Evolutionary conservation across 2,329 filamentous ascomycete genomes (phyloP), one percentile per base, ranked within the genome.

Genomic region (Balansia obtecta): DNA sequence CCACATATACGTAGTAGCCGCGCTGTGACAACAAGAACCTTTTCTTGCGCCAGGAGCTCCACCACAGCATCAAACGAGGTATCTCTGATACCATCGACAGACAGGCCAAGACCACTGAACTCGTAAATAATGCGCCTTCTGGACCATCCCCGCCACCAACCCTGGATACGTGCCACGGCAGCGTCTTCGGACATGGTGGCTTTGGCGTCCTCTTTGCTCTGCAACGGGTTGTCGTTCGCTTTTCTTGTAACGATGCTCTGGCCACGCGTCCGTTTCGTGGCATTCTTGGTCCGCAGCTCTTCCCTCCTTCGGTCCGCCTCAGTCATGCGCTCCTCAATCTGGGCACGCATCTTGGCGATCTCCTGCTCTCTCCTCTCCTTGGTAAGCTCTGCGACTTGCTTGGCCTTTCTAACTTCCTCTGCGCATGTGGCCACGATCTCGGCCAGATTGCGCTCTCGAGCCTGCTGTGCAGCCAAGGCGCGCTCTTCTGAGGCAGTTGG

Each of bases 391-490:
- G 86, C 86, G n/a, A 90, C 76, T 47, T 85, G 83, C 71, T 91
- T 91, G 48, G 86, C 86, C 55, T 86, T 77, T 62, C 85, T 82
- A 15, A 93, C 87, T 63, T 93, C 87, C 65, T 89, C 86, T 18
- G 87, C 87, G 61, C 87, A 91, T 53, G 80, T 77, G 46, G 86
- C 85, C 4, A 87, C 85, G 42, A 91, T 89, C 63, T 90, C 86
- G 9, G 85, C 86, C 16, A 93, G 68, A 58, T 90, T 88, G 58
- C 85, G 85, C 68, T 91, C 85, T 52, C 88, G 77, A 1, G 86
- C 84, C 56, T 88, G 78, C 54, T 88, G 82, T 5, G 86, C 87
- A 6, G 87, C 87, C 52, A 89, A 68, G 3, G 86, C 85, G 47
- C 84, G 76, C 65, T 90, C 86, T 63, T 91, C 86, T 43, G 82